phyloP scores from a whole-genome alignment of 768 basidiomycete genomes.

The Phlebiopsis flavidoalba region DNA sequence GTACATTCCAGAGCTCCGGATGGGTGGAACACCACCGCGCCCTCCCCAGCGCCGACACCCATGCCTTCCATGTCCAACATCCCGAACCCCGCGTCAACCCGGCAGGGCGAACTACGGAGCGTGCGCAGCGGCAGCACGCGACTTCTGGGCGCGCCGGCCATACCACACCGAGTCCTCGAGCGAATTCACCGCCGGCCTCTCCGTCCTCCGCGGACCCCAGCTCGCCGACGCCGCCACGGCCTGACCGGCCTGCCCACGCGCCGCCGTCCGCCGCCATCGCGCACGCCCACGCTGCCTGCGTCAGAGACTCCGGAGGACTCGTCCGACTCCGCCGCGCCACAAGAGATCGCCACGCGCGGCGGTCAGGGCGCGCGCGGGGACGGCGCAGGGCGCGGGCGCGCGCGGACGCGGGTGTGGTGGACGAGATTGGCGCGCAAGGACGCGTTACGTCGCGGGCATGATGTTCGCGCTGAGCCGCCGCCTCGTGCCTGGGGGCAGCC shows the following conservation, averaged over 20 bases:
- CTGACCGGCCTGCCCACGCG: constrained; percentile 6
- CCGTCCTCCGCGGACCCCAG: constrained; percentile 10
- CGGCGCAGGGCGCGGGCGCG: not conserved
- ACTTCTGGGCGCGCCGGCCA: constrained; percentile 68
- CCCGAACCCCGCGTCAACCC: not conserved
- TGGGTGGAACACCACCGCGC: constrained; percentile 52
- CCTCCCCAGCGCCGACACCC: constrained; percentile 18
- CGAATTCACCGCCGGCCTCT: constrained; percentile 41
- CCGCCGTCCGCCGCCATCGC: not conserved
- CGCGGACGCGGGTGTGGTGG: constrained; percentile 32
- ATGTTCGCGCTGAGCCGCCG: constrained; percentile 73
- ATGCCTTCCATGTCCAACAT: not conserved
- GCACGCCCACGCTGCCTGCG: constrained; percentile 13
- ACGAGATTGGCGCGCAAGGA: constrained; percentile 78
- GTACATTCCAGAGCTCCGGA: constrained; percentile 80
- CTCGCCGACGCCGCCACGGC: constrained; percentile 6
- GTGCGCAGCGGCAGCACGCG: constrained; percentile 69
- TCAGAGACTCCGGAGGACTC: constrained; percentile 26
- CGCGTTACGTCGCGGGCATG: constrained; percentile 85
- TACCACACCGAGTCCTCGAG: constrained; percentile 50
- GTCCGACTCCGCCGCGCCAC: constrained; percentile 53
- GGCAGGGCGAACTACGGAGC: constrained; percentile 31
- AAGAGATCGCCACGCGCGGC: too few relatives aligned
- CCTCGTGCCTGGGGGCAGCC: constrained; percentile 68
- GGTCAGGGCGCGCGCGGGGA: constrained; percentile 16